A percentile compares a stretch with the other conserved stretches of the same genome.
Evolutionary conservation across 306 rosid species (phyloP).

Genomic region (Glycine soja): DNA sequence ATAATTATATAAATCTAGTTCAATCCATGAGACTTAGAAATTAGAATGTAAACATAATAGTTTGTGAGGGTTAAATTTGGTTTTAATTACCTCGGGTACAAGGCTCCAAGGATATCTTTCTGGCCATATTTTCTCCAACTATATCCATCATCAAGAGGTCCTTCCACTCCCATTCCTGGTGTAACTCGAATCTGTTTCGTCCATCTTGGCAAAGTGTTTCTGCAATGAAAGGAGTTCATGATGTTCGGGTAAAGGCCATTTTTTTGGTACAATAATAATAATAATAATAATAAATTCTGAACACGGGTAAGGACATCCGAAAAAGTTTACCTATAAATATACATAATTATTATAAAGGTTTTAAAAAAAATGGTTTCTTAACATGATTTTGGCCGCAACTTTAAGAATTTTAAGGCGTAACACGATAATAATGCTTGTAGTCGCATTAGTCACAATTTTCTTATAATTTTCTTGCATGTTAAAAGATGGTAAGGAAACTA

Average conservation of each 20-base stretch:
- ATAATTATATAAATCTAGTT: not conserved
- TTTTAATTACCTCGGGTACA: constrained; percentile 66
- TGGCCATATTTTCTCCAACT: constrained; percentile 98
- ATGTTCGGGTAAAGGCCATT: not conserved
- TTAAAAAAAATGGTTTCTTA: too few relatives aligned
- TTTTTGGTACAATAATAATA: too few relatives aligned
- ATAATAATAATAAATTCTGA: too few relatives aligned
- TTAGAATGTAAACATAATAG: not conserved
- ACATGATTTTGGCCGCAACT: too few relatives aligned
- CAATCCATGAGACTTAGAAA: not conserved
- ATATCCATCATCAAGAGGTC: constrained; percentile 88
- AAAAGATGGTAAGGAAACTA: too few relatives aligned
- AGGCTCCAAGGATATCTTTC: constrained; percentile 88
- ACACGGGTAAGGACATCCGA: not conserved
- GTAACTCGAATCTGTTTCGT: constrained; percentile 60
- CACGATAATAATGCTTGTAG: not conserved
- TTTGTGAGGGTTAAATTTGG: not conserved
- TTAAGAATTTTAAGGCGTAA: too few relatives aligned
- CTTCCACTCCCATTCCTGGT: constrained; percentile 74
- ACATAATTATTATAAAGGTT: not conserved
- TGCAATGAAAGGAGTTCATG: constrained; percentile 39
- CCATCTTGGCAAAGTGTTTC: constrained; percentile 73
- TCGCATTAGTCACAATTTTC: not conserved
- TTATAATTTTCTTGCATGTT: not conserved
- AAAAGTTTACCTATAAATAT: not conserved